These are phyloP conservation scores for Sclerotinia sclerotiorum DNA, from an alignment of 2,329 filamentous ascomycete species.

Conservation along the genomic window DNA sequence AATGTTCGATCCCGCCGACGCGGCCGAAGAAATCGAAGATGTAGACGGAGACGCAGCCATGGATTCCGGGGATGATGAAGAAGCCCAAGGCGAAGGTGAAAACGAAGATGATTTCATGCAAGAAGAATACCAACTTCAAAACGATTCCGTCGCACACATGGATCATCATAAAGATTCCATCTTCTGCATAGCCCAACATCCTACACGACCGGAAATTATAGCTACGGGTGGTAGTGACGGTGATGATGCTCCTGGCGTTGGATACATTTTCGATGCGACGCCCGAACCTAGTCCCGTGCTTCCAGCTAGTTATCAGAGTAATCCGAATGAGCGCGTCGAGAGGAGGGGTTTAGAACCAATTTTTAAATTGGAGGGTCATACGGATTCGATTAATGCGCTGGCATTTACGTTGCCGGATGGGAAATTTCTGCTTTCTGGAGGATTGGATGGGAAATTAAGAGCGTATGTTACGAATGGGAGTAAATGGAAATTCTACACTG, in stretches of 20 bases:
- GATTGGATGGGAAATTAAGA: constrained; percentile 79
- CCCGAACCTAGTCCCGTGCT: constrained; percentile 65
- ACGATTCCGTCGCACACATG: constrained; percentile 92
- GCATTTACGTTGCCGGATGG: constrained; percentile 81
- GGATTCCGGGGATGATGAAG: constrained; percentile 67
- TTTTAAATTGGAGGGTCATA: constrained; percentile 82
- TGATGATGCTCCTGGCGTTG: constrained; percentile 63
- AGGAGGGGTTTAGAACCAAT: constrained; percentile 62
- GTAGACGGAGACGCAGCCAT: constrained; percentile 71
- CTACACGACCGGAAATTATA: constrained; percentile 71
- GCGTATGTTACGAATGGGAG: constrained; percentile 52
- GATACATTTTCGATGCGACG: constrained; percentile 80
- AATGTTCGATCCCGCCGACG: constrained; percentile 75
- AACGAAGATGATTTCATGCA: constrained; percentile 56
- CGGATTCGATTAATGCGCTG: constrained; percentile 85
- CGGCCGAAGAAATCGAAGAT: constrained; percentile 69
- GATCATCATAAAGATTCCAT: constrained; percentile 87
- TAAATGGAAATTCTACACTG: constrained; percentile 67
- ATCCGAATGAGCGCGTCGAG: constrained; percentile 59
- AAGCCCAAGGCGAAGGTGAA: constrained; percentile 52
- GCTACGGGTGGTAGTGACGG: constrained; percentile 80
- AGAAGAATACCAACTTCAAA: constrained; percentile 79
- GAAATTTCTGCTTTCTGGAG: constrained; percentile 81
- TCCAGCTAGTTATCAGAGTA: constrained; percentile 71
- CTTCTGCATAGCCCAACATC: constrained; percentile 94